phyloP scores from a whole-genome alignment of 106 monocot species.

The Dendrobium officinale region DNA sequence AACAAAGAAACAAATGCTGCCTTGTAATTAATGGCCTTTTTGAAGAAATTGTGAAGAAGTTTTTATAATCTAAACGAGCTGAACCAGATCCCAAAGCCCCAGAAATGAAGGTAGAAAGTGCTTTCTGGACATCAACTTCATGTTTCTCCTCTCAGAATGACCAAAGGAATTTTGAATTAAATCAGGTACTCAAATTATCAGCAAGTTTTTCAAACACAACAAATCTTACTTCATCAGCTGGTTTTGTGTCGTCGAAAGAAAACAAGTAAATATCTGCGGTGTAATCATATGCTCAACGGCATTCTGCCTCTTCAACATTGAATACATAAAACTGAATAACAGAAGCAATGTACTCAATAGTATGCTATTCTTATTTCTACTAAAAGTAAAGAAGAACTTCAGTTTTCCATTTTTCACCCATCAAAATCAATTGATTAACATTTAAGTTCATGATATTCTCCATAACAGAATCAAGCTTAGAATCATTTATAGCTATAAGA shows the following conservation, averaged over 20 bases:
- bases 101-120: conserved; percentile 60
- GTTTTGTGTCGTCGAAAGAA: conserved; percentile 65
- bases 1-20: too few relatives aligned
- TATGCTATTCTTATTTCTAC: too few relatives aligned
- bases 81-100: conserved; percentile 74
- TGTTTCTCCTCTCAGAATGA: conserved; percentile 66
- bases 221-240: conserved; percentile 66
- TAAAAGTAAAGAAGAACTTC: too few relatives aligned
- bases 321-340: conserved; percentile 3
- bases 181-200: background rate
- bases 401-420: too few relatives aligned
- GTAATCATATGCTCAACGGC: conserved; percentile 70
- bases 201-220: background rate
- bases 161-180: conserved; percentile 19
- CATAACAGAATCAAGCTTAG: too few relatives aligned
- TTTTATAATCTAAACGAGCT: conserved; percentile 68
- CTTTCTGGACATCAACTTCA: conserved; percentile 60
- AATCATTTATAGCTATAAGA: too few relatives aligned
- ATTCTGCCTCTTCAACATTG: conserved; percentile 98
- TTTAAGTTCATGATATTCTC: too few relatives aligned
- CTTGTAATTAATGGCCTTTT: conserved; percentile 22
- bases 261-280: conserved; percentile 63
- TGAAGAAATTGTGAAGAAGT: conserved; percentile 66
- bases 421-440: too few relatives aligned
- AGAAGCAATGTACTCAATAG: too few relatives aligned